These are phyloP conservation scores for Saccharomyces hybrid DNA, from an alignment of 1,139 yeast genomes.

Conservation along the genomic window DNA sequence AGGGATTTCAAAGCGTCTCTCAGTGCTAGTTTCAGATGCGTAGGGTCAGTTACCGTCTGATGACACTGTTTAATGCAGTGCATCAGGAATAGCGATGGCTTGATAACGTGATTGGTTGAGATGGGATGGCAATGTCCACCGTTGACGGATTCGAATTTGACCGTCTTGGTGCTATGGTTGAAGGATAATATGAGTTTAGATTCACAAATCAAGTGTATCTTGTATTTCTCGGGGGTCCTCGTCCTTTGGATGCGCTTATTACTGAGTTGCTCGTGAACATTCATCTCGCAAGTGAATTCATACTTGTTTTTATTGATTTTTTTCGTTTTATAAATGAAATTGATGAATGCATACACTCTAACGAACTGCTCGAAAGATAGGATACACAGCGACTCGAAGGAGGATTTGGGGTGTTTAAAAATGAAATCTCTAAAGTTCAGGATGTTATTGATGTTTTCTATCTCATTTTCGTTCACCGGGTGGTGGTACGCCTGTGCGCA, in stretches of 20 bases:
- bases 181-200: background rate
- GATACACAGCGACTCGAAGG: background rate
- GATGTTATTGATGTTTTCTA: background rate
- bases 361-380: background rate
- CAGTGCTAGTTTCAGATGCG: background rate
- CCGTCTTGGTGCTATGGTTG: background rate
- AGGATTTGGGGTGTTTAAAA: background rate
- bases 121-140: background rate
- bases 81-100: background rate
- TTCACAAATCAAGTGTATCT: background rate
- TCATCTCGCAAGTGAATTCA: background rate
- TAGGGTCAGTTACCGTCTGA: background rate
- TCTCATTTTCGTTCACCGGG: background rate
- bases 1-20: background rate
- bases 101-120: background rate
- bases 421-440: background rate
- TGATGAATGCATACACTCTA: background rate
- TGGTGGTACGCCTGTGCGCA: background rate
- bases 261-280: background rate
- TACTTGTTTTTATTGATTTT: background rate
- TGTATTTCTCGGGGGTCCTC: background rate
- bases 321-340: background rate
- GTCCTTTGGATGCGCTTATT: background rate
- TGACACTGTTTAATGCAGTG: background rate
- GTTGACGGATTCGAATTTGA: background rate